Percentiles rank a stretch among this genome's conserved stretches.
These are phyloP conservation scores for Macrophomina phaseolina DNA, from an alignment of 2,329 filamentous ascomycete genomes.

Conservation along the genomic window DNA sequence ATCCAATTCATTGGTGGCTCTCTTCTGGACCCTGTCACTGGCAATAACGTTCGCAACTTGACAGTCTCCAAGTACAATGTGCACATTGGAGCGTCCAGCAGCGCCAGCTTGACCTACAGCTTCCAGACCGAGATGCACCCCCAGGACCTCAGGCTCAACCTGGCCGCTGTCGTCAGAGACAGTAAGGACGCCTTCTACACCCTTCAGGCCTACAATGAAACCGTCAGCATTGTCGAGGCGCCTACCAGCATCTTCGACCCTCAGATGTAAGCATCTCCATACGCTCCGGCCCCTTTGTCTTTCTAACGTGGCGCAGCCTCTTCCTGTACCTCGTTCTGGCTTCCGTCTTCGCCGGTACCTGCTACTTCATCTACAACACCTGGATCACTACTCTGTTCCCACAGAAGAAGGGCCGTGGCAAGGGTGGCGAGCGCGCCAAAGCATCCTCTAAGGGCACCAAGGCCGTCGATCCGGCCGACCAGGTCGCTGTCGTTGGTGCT, in stretches of 20 bases:
- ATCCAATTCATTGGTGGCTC: slow-evolving; percentile 79
- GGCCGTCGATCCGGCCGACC: slow-evolving; percentile 61
- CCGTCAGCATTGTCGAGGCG: slow-evolving; percentile 85
- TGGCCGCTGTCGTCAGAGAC: slow-evolving; percentile 76
- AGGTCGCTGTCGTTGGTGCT: slow-evolving; percentile 68
- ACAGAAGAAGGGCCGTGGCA: slow-evolving; percentile 69
- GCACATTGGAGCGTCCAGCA: slow-evolving; percentile 75
- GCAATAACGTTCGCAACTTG: slow-evolving; percentile 78
- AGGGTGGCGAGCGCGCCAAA: slow-evolving; percentile 70
- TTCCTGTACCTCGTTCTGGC: slow-evolving; percentile 96
- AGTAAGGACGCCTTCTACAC: slow-evolving; percentile 73
- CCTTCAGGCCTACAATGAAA: slow-evolving; percentile 78
- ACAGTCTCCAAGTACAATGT: slow-evolving; percentile 76
- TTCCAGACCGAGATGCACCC: slow-evolving; percentile 93
- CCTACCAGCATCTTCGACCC: slow-evolving; percentile 92
- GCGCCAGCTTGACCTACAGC: slow-evolving; percentile 77
- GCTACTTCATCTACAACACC: slow-evolving; percentile 97
- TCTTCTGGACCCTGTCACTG: slow-evolving; percentile 54
- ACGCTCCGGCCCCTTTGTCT: neutral
- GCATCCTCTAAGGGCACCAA: slow-evolving; percentile 66
- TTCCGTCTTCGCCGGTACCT: slow-evolving; percentile 75
- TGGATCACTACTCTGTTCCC: slow-evolving; percentile 97
- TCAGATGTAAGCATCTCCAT: slow-evolving; percentile 73
- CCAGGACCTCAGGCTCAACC: slow-evolving; percentile 80
- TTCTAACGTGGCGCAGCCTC: slow-evolving; percentile 64